Percentiles rank a stretch among this genome's conserved stretches.
These are phyloP conservation scores for Amanita pallidorosea DNA, from an alignment of 768 basidiomycete genomes.

Conservation along the genomic window DNA sequence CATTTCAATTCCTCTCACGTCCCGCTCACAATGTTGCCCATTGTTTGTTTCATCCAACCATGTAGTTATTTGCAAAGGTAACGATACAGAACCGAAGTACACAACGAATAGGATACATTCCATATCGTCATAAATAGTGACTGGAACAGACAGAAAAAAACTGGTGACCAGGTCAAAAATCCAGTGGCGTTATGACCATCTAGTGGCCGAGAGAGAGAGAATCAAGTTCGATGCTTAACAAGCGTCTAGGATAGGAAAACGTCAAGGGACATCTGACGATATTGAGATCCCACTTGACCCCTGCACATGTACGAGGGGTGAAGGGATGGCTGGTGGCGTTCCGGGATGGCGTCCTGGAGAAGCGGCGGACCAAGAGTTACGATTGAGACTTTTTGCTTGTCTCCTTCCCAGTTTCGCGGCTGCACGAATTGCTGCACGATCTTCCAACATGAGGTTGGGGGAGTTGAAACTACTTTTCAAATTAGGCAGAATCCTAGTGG, in stretches of 20 bases:
- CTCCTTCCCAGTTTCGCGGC: slow-evolving; percentile 39
- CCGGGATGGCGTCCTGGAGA: slow-evolving; percentile 1
- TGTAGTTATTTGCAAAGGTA: not conserved
- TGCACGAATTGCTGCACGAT: slow-evolving; percentile 37
- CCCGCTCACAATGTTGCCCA: not conserved
- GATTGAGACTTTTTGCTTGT: slow-evolving; percentile 34
- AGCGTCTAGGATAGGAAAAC: not conserved
- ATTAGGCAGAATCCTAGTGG: not conserved
- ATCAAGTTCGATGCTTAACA: not conserved
- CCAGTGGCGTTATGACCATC: not conserved
- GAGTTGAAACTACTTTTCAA: slow-evolving; percentile 10
- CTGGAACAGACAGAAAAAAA: not conserved
- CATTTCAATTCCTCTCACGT: not conserved
- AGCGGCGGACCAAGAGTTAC: slow-evolving; percentile 37
- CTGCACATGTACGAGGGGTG: slow-evolving; percentile 4
- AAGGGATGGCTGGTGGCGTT: not conserved
- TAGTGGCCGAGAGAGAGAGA: not conserved
- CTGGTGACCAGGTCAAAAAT: not conserved
- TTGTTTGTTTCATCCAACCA: not conserved
- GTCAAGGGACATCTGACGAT: not conserved
- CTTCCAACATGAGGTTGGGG: slow-evolving; percentile 13
- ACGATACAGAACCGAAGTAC: not conserved
- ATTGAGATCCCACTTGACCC: not conserved
- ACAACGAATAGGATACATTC: not conserved
- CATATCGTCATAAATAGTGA: not conserved